Conservation (phyloP, 108 stramenopile genomes). For the Epithemia pelagica region DNA sequence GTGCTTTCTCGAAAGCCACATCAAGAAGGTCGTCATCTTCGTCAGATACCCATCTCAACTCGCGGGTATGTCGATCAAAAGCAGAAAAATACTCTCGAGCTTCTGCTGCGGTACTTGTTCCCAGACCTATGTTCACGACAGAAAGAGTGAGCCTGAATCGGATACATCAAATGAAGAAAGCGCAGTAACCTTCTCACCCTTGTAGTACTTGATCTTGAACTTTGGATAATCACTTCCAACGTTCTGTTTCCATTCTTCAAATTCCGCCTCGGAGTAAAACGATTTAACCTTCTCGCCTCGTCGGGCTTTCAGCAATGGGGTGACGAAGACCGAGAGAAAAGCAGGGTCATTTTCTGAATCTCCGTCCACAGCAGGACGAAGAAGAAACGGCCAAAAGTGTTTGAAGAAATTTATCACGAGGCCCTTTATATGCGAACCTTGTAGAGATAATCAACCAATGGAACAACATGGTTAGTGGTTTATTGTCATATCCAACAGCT, state of each 20-base stretch:
- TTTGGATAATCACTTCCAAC: constrained; percentile 38
- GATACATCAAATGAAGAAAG: too few relatives aligned
- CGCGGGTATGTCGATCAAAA: constrained; percentile 58
- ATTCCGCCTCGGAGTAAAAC: constrained; percentile 85
- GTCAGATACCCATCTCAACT: constrained; percentile 73
- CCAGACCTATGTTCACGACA: constrained; percentile 32
- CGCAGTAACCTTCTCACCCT: too few relatives aligned
- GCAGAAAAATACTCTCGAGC: constrained; percentile 83
- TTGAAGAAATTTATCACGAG: constrained; percentile 90
- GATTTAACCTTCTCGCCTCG: constrained; percentile 41
- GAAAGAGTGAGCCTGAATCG: too few relatives aligned
- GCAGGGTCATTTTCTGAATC: constrained; percentile 20
- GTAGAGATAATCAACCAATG: constrained; percentile 6
- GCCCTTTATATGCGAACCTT: constrained; percentile 92
- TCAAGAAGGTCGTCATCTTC: constrained; percentile 72
- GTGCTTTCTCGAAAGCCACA: constrained; percentile 78
- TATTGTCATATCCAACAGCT: too few relatives aligned
- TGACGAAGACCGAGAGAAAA: constrained; percentile 84
- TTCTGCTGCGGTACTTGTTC: constrained; percentile 85
- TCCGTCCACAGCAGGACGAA: constrained; percentile 52
- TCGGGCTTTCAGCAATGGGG: constrained; percentile 83
- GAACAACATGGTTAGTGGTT: not conserved
- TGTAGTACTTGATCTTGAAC: constrained; percentile 90
- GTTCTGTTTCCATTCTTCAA: constrained; percentile 64
- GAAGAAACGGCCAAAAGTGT: constrained; percentile 84